Percentiles rank a stretch among this genome's conserved stretches.
phyloP scores from a whole-genome alignment of 345 rosid genomes.

The Cardamine resedifolia region DNA sequence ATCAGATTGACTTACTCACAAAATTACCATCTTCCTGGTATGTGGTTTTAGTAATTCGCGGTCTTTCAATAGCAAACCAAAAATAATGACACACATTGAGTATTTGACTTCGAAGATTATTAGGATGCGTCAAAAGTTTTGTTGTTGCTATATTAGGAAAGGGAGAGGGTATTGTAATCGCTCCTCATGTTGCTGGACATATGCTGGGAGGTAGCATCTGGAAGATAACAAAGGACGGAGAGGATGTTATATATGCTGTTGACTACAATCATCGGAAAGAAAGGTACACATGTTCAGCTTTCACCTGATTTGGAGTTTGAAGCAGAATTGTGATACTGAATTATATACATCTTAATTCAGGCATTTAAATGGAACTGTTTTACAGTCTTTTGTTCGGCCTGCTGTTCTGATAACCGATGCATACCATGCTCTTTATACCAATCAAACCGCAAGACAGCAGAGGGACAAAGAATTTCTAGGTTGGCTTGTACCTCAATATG shows the following conservation, averaged over 20 bases:
- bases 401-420: slow-evolving; percentile 97
- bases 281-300: slow-evolving; percentile 48
- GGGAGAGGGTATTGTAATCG: slow-evolving; percentile 95
- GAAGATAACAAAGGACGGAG: slow-evolving; percentile 98
- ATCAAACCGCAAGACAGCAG: slow-evolving; percentile 74
- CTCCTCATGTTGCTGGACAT: slow-evolving; percentile 97
- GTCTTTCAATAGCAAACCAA: no score
- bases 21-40: slow-evolving; percentile 85
- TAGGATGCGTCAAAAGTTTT: neutral
- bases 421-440: slow-evolving; percentile 80
- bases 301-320: slow-evolving; percentile 21
- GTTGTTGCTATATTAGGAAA: slow-evolving; percentile 50
- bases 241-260: slow-evolving; percentile 95
- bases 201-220: slow-evolving; percentile 93
- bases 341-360: slow-evolving; percentile 45
- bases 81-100: no score
- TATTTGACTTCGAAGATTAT: neutral
- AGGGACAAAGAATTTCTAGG: slow-evolving; percentile 84
- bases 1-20: slow-evolving; percentile 90
- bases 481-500: slow-evolving; percentile 32
- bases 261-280: slow-evolving; percentile 97
- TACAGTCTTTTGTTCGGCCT: slow-evolving; percentile 88
- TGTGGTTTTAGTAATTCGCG: neutral
- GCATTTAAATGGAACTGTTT: slow-evolving; percentile 96
- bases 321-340: slow-evolving; percentile 10